A percentile compares a stretch with the other conserved stretches of the same genome.
These are phyloP conservation scores for Udeniomyces megalosporus DNA, from an alignment of 768 basidiomycete species.

Conservation along the genomic window DNA sequence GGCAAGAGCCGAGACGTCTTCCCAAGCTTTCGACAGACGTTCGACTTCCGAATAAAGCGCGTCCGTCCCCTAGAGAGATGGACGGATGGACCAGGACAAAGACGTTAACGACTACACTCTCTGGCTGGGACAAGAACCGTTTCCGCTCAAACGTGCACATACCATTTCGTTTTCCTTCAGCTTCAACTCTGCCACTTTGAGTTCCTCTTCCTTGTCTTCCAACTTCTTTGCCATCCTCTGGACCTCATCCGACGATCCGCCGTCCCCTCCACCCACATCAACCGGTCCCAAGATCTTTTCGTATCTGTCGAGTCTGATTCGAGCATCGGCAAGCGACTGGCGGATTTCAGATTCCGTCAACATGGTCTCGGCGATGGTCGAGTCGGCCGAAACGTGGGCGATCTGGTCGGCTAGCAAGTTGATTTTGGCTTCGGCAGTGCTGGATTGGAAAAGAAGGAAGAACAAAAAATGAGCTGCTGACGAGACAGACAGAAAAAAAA, in stretches of 20 bases:
- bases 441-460: background rate
- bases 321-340: conserved; percentile 7
- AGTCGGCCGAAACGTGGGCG: background rate
- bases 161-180: conserved; percentile 52
- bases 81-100: background rate
- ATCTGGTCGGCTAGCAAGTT: conserved; percentile 18
- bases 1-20: conserved; percentile 59
- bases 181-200: conserved; percentile 45
- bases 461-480: background rate
- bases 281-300: conserved; percentile 49
- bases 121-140: too few relatives aligned
- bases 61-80: conserved; percentile 59
- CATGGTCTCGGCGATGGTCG: background rate
- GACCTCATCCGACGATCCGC: conserved; percentile 36
- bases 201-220: conserved; percentile 49
- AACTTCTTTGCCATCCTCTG: conserved; percentile 41
- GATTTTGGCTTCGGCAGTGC: conserved; percentile 11
- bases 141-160: conserved; percentile 19
- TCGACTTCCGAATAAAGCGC: conserved; percentile 73
- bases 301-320: conserved; percentile 33
- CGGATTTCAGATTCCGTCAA: conserved; percentile 5
- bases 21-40: conserved; percentile 71
- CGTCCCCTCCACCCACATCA: too few relatives aligned
- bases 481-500: background rate
- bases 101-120: background rate